These are phyloP conservation scores for Aspergillus steynii DNA, from an alignment of 495 filamentous ascomycete species.

Conservation along the genomic window DNA sequence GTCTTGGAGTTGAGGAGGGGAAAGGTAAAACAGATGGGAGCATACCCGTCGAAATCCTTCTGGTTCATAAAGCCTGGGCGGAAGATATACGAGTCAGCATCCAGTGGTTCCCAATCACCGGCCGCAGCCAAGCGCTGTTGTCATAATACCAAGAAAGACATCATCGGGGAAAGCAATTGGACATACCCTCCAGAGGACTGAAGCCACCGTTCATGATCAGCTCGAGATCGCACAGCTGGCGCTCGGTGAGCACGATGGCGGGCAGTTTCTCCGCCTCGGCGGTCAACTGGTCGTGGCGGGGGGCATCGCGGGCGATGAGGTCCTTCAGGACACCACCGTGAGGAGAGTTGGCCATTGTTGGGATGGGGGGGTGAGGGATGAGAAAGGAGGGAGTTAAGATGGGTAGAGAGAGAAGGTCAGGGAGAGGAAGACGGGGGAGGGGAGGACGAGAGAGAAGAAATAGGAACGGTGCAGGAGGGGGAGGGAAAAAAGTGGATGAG, in stretches of 20 bases:
- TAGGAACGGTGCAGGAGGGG: slow-evolving; percentile 15
- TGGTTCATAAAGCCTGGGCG: slow-evolving; percentile 89
- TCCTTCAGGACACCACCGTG: slow-evolving; percentile 98
- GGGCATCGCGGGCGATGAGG: slow-evolving; percentile 85
- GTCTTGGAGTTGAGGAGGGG: not conserved
- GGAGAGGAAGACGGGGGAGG: slow-evolving; percentile 8
- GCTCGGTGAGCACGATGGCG: slow-evolving; percentile 81
- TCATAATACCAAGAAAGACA: slow-evolving; percentile 6
- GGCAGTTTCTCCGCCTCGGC: slow-evolving; percentile 85
- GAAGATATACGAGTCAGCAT: slow-evolving; percentile 31
- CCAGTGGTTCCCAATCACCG: slow-evolving; percentile 31
- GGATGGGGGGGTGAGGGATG: slow-evolving; percentile 1
- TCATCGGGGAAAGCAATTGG: slow-evolving; percentile 6
- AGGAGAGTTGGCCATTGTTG: slow-evolving; percentile 73
- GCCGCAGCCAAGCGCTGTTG: slow-evolving; percentile 15
- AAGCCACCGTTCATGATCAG: slow-evolving; percentile 96
- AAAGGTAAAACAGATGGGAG: not conserved
- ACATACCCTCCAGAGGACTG: slow-evolving; percentile 91
- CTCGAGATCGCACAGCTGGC: slow-evolving; percentile 96
- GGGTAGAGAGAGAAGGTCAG: slow-evolving; percentile 14
- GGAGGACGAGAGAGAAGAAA: slow-evolving; percentile 14
- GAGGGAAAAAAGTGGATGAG: slow-evolving; percentile 2
- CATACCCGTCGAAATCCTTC: slow-evolving; percentile 91
- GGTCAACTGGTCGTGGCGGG: slow-evolving; percentile 70
- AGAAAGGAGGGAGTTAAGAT: slow-evolving; percentile 9